Conservation (phyloP, 2,329 filamentous ascomycete genomes). For the Diaporthe vexans region DNA sequence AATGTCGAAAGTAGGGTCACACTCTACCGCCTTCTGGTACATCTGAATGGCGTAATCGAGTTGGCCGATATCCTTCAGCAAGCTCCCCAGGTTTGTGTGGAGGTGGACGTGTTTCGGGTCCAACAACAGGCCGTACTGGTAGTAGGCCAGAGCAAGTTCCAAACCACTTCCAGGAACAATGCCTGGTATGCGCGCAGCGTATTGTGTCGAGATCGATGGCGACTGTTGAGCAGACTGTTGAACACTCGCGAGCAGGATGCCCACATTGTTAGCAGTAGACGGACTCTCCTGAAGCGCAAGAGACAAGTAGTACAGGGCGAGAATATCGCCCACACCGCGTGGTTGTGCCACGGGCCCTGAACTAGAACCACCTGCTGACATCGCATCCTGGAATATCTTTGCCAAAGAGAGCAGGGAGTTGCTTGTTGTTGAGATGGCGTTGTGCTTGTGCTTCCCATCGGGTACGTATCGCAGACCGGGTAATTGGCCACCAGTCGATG, state of each 20-base stretch:
- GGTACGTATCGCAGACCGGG: constrained; percentile 83
- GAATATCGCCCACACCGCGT: constrained; percentile 88
- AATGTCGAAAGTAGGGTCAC: constrained; percentile 96
- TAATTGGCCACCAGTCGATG: constrained; percentile 77
- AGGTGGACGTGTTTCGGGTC: constrained; percentile 94
- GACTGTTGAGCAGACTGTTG: constrained; percentile 73
- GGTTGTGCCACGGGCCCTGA: constrained; percentile 71
- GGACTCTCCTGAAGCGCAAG: constrained; percentile 95
- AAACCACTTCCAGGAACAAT: constrained; percentile 89
- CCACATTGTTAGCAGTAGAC: constrained; percentile 98
- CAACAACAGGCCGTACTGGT: constrained; percentile 91
- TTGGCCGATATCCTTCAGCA: constrained; percentile 96
- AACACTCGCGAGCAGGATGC: constrained; percentile 94
- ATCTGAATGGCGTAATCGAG: constrained; percentile 92
- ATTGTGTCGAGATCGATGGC: constrained; percentile 45
- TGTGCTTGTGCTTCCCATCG: constrained; percentile 79
- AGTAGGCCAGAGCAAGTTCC: constrained; percentile 90
- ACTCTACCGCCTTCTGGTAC: constrained; percentile 95
- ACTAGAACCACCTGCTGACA: constrained; percentile 78
- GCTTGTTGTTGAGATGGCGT: constrained; percentile 92
- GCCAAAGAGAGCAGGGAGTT: constrained; percentile 95
- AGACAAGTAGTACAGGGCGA: constrained; percentile 95
- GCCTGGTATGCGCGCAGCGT: constrained; percentile 73
- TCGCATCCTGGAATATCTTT: constrained; percentile 97
- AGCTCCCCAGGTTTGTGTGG: constrained; percentile 94